phyloP scores from a whole-genome alignment of 495 filamentous ascomycete species.

The Echria macrotheca region DNA sequence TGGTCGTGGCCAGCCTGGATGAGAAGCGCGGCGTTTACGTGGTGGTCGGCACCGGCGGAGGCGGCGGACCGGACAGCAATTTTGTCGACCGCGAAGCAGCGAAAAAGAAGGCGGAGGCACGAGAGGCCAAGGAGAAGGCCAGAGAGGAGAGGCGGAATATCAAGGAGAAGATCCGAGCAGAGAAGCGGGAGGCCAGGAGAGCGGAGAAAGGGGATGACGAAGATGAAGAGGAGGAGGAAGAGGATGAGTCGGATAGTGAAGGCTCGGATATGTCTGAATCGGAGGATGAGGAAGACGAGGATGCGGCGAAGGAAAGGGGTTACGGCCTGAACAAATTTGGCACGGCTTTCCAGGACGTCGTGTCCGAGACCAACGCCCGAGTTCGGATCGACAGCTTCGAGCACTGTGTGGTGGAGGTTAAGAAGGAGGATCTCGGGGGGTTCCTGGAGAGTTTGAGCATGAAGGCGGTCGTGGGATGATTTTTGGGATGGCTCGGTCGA shows the following conservation, averaged over 20 bases:
- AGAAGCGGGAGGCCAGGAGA: conserved; percentile 48
- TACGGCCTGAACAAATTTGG: conserved; percentile 83
- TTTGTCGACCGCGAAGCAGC: conserved; percentile 57
- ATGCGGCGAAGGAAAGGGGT: conserved; percentile 49
- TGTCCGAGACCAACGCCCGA: conserved; percentile 81
- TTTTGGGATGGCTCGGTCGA: background rate
- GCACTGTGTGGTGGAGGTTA: conserved; percentile 92
- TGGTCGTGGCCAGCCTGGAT: conserved; percentile 85
- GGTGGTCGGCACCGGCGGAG: conserved; percentile 82
- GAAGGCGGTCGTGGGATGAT: conserved; percentile 82
- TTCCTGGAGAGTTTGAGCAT: conserved; percentile 90
- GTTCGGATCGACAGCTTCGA: conserved; percentile 96
- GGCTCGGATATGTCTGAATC: conserved; percentile 25
- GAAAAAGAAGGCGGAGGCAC: conserved; percentile 53
- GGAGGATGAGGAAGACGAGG: conserved; percentile 57
- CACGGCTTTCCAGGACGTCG: conserved; percentile 92
- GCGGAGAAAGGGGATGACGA: conserved; percentile 46
- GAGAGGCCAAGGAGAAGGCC: conserved; percentile 55
- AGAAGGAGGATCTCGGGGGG: conserved; percentile 86
- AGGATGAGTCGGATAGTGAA: conserved; percentile 19
- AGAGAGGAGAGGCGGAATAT: conserved; percentile 54
- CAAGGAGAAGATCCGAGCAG: conserved; percentile 56
- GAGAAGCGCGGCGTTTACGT: conserved; percentile 85
- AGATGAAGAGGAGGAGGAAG: conserved; percentile 15
- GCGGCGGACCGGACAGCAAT: conserved; percentile 59